Conservation (phyloP, 805 yeast genomes). For the Candida succiphila region DNA sequence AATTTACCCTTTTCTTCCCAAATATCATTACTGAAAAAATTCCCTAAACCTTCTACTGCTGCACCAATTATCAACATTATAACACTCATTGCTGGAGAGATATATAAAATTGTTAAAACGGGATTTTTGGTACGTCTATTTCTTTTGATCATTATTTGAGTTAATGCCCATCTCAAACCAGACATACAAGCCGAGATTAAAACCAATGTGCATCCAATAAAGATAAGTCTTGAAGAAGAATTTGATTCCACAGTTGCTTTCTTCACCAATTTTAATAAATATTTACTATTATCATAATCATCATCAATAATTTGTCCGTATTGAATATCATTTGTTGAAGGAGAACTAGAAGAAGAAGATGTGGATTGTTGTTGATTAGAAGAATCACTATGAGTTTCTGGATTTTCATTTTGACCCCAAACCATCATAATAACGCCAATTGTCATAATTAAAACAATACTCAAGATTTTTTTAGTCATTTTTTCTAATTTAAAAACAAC, state of each 20-base stretch:
- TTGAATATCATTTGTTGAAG: slow-evolving; percentile 8
- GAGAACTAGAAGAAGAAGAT: slow-evolving; percentile 7
- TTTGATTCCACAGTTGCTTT: slow-evolving; percentile 2
- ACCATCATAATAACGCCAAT: slow-evolving; percentile 87
- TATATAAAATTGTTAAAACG: slow-evolving; percentile 68
- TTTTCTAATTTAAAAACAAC: slow-evolving; percentile 70
- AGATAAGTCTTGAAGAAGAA: slow-evolving; percentile 13
- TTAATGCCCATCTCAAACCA: slow-evolving; percentile 92
- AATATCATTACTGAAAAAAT: slow-evolving; percentile 42
- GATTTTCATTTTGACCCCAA: slow-evolving; percentile 30
- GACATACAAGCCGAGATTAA: slow-evolving; percentile 71
- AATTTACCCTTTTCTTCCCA: slow-evolving; percentile 57
- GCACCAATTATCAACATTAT: slow-evolving; percentile 54
- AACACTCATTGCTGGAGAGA: slow-evolving; percentile 77
- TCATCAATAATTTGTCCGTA: slow-evolving; percentile 13
- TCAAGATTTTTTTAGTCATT: slow-evolving; percentile 55
- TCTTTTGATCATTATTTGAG: slow-evolving; percentile 67
- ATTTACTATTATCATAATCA: slow-evolving; percentile 7
- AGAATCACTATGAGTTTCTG: not conserved
- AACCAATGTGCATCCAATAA: slow-evolving; percentile 64
- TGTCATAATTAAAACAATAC: slow-evolving; percentile 73
- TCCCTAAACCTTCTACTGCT: slow-evolving; percentile 55
- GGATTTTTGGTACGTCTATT: slow-evolving; percentile 62
- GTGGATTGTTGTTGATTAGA: not conserved
- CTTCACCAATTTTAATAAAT: slow-evolving; percentile 3